Evolutionary conservation across 306 rosid species (phyloP).

Genomic region (Cercis canadensis): DNA sequence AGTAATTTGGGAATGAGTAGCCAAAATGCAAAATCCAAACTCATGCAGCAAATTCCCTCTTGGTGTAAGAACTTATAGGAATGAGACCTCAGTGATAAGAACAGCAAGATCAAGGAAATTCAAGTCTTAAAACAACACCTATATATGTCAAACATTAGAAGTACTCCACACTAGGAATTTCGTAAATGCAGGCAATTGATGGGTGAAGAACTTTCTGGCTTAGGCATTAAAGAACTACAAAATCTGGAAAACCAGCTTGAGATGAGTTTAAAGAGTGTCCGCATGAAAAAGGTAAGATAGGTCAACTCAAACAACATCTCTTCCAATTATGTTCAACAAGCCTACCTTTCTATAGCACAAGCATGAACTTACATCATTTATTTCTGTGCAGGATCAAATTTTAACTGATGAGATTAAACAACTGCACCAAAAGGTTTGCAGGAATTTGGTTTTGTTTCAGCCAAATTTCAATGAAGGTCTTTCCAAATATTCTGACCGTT

Average conservation of each 20-base stretch:
- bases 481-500: conserved; percentile 24
- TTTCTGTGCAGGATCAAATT: conserved; percentile 57
- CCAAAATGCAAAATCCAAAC: background rate
- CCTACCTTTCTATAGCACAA: background rate
- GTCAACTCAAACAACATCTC: background rate
- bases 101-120: too few relatives aligned
- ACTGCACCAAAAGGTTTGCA: conserved; percentile 53
- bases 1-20: too few relatives aligned
- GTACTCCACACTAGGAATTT: background rate
- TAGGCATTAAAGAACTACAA: conserved; percentile 64
- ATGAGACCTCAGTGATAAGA: too few relatives aligned
- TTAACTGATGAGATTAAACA: conserved; percentile 57
- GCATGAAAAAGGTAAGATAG: conserved; percentile 63
- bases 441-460: conserved; percentile 3
- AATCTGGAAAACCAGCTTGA: conserved; percentile 74
- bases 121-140: too few relatives aligned
- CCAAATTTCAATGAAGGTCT: conserved; percentile 14
- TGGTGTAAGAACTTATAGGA: background rate
- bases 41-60: background rate
- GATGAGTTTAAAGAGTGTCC: conserved; percentile 71
- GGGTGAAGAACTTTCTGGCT: conserved; percentile 81
- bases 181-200: conserved; percentile 65
- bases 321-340: background rate
- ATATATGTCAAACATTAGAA: background rate
- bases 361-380: conserved; percentile 25